Percentiles rank a stretch among this genome's conserved stretches.
Conservation (phyloP, 1,284 basidiomycete genomes). For the Boletellus deceptivus region DNA sequence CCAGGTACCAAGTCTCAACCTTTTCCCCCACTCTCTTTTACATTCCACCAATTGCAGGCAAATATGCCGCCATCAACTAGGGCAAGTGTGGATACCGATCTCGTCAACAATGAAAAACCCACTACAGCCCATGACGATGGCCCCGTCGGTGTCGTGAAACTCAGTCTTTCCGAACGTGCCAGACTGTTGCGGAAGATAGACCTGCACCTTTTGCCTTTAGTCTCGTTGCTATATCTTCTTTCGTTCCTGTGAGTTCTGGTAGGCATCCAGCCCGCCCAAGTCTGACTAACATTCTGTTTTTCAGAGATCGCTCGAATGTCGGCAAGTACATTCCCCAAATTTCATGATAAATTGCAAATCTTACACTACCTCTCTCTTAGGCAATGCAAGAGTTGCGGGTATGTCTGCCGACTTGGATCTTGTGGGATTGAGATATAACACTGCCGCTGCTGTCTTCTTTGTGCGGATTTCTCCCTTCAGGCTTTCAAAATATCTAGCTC, state of each 20-base stretch:
- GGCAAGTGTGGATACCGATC: constrained; percentile 5
- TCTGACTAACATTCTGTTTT: neutral
- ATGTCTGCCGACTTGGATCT: constrained; percentile 42
- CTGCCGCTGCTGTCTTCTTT: constrained; percentile 48
- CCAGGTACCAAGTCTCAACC: neutral
- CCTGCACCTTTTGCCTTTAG: constrained; percentile 46
- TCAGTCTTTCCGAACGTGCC: constrained; percentile 30
- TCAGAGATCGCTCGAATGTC: constrained; percentile 38
- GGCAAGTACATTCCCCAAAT: constrained; percentile 16
- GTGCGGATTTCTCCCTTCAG: constrained; percentile 27
- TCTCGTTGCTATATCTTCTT: constrained; percentile 56
- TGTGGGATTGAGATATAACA: constrained; percentile 44
- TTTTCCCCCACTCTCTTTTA: neutral
- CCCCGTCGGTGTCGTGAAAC: neutral
- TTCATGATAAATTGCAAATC: neutral
- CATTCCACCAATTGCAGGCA: neutral
- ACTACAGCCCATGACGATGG: neutral
- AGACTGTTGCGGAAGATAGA: constrained; percentile 49
- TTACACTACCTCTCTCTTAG: constrained; percentile 9
- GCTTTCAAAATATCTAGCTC: neutral
- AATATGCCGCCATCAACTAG: neutral
- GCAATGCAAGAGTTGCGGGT: constrained; percentile 37
- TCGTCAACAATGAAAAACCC: neutral
- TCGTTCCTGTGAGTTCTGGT: constrained; percentile 47
- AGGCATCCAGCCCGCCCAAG: neutral